Evolutionary conservation across 768 basidiomycete genomes (phyloP).

Genomic region (Boletus vinaceobasis): DNA sequence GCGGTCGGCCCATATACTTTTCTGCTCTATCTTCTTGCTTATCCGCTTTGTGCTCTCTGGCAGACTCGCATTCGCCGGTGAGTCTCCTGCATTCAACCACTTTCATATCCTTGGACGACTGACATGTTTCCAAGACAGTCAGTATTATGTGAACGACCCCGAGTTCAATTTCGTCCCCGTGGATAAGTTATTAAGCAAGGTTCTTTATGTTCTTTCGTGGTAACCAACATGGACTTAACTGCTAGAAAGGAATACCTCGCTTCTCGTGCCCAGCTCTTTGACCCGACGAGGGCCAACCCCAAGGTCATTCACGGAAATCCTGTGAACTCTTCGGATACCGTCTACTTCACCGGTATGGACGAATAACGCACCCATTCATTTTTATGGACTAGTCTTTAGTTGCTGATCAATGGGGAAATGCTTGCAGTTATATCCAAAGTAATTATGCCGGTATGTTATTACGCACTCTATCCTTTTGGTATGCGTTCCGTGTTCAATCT

Average conservation of each 20-base stretch:
- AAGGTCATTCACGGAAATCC: slow-evolving; percentile 76
- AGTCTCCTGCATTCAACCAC: slow-evolving; percentile 8
- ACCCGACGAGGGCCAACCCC: slow-evolving; percentile 62
- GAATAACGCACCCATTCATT: not conserved
- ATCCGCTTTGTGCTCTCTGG: not conserved
- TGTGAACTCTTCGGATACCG: slow-evolving; percentile 84
- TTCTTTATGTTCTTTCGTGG: slow-evolving; percentile 21
- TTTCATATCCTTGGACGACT: not conserved
- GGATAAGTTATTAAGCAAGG: slow-evolving; percentile 81
- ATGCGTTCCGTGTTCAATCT: not conserved
- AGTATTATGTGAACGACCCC: slow-evolving; percentile 92
- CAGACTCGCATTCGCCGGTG: slow-evolving; percentile 74
- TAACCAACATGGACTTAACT: not conserved
- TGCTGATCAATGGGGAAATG: slow-evolving; percentile 84
- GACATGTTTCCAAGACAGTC: slow-evolving; percentile 52
- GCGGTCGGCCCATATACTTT: slow-evolving; percentile 43
- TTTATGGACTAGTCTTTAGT: slow-evolving; percentile 40
- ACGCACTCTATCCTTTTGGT: not conserved
- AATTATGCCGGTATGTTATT: slow-evolving; percentile 68
- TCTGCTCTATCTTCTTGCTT: not conserved
- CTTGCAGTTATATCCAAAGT: slow-evolving; percentile 86
- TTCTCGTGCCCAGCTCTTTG: slow-evolving; percentile 74
- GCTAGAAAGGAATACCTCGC: slow-evolving; percentile 73
- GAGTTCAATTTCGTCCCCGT: slow-evolving; percentile 76
- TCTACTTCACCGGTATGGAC: slow-evolving; percentile 79